These are phyloP conservation scores for Fusarium luffae DNA, from an alignment of 2,329 filamentous ascomycete genomes.

Conservation along the genomic window DNA sequence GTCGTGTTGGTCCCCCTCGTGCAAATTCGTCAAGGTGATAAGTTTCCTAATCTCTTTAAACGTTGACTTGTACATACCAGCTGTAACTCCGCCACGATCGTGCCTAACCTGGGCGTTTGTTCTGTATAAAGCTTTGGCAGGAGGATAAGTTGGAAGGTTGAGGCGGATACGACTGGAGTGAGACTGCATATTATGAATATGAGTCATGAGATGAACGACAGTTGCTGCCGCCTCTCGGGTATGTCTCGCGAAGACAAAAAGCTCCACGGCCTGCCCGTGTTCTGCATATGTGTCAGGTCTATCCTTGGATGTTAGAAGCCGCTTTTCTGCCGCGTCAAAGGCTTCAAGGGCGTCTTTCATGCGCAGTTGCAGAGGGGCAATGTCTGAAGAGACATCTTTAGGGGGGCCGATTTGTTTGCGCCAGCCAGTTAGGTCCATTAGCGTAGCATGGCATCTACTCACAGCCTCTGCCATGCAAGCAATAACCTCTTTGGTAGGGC, in stretches of 20 bases:
- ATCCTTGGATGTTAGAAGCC: slow-evolving; percentile 57
- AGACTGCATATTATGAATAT: slow-evolving; percentile 61
- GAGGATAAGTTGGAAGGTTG: slow-evolving; percentile 64
- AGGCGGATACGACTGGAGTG: slow-evolving; percentile 54
- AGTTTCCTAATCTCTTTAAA: slow-evolving; percentile 57
- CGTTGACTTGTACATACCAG: slow-evolving; percentile 60
- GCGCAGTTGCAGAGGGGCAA: slow-evolving; percentile 52
- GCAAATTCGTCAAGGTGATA: slow-evolving; percentile 57
- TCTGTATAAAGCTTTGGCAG: slow-evolving; percentile 63
- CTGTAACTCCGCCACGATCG: slow-evolving; percentile 68
- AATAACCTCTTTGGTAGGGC: slow-evolving; percentile 60
- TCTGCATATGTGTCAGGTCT: slow-evolving; percentile 59
- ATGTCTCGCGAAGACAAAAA: slow-evolving; percentile 67
- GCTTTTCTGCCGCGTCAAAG: slow-evolving; percentile 61
- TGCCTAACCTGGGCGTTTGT: slow-evolving; percentile 68
- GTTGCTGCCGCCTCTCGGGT: slow-evolving; percentile 63
- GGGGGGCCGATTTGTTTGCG: slow-evolving; percentile 60
- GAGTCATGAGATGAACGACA: slow-evolving; percentile 59
- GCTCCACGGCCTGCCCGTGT: slow-evolving; percentile 61
- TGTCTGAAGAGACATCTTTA: slow-evolving; percentile 55
- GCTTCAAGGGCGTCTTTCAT: slow-evolving; percentile 57
- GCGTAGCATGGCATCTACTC: slow-evolving; percentile 60
- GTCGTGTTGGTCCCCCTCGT: slow-evolving; percentile 47
- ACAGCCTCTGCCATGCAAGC: slow-evolving; percentile 58
- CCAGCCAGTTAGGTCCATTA: slow-evolving; percentile 66